These are phyloP conservation scores for Pleurotus eryngii DNA, from an alignment of 768 basidiomycete species.

Conservation along the genomic window DNA sequence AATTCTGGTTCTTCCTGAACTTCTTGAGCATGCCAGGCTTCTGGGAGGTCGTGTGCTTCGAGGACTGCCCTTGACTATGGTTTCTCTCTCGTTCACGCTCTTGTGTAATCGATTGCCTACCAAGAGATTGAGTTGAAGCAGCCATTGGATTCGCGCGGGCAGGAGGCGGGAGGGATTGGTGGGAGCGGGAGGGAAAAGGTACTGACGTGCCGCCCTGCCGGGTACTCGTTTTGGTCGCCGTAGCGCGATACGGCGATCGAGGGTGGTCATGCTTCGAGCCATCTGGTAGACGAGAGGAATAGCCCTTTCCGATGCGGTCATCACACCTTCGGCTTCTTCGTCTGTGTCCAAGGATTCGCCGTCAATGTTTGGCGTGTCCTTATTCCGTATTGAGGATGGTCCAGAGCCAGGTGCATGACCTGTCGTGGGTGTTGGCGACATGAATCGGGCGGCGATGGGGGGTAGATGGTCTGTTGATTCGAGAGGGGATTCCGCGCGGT, in stretches of 20 bases:
- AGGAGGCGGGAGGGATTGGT: constrained; percentile 71
- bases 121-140: constrained; percentile 72
- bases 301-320: constrained; percentile 48
- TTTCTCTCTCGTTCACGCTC: constrained; percentile 48
- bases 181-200: constrained; percentile 78
- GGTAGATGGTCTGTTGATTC: constrained; percentile 76
- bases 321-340: constrained; percentile 62
- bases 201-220: constrained; percentile 41
- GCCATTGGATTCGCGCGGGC: constrained; percentile 50
- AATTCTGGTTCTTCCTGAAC: constrained; percentile 62
- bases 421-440: constrained; percentile 59
- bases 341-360: constrained; percentile 68
- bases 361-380: constrained; percentile 66
- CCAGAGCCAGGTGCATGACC: constrained; percentile 27
- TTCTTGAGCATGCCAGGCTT: constrained; percentile 60
- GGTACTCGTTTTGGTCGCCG: constrained; percentile 37
- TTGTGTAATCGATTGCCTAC: constrained; percentile 60
- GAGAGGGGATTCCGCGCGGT: constrained; percentile 61
- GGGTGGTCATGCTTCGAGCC: constrained; percentile 63
- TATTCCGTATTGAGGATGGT: constrained; percentile 36
- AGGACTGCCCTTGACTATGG: constrained; percentile 43
- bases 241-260: constrained; percentile 70
- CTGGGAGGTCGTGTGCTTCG: constrained; percentile 25
- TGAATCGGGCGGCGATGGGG: constrained; percentile 90
- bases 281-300: constrained; percentile 29